Percentiles rank a stretch among this genome's conserved stretches.
Conservation (phyloP, 1,139 yeast species). For the Protomyces inouyei region DNA sequence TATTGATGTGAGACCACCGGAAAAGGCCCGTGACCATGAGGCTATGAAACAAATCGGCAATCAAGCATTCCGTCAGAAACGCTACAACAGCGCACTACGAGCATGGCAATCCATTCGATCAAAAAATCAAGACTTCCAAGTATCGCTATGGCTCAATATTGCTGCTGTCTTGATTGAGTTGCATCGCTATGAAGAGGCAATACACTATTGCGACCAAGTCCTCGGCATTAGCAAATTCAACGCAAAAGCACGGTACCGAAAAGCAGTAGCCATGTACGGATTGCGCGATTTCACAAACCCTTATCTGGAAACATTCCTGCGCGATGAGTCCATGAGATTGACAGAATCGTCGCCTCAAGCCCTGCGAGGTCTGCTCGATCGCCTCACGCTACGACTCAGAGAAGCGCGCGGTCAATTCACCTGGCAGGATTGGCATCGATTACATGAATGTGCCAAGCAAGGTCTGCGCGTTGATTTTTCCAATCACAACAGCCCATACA, state of each 20-base stretch:
- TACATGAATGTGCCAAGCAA: background rate
- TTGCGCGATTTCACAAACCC: background rate
- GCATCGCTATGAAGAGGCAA: slow-evolving; percentile 5
- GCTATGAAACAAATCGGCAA: slow-evolving; percentile 3
- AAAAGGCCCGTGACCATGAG: background rate
- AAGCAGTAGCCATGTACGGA: background rate
- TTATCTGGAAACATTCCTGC: background rate
- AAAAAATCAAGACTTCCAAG: background rate
- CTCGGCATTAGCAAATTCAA: background rate
- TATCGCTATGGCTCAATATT: background rate
- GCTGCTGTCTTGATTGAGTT: background rate
- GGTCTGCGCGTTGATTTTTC: background rate
- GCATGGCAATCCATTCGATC: background rate
- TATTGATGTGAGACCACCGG: background rate
- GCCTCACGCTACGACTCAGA: background rate
- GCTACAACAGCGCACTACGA: slow-evolving; percentile 1
- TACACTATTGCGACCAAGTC: background rate
- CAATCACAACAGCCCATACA: background rate
- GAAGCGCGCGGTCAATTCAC: background rate
- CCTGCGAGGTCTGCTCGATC: background rate
- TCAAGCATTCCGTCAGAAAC: background rate
- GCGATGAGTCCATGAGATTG: background rate
- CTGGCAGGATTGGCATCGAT: background rate
- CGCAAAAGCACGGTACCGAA: background rate
- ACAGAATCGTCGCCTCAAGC: background rate